Evolutionary conservation across 2,329 filamentous ascomycete species (phyloP).

Genomic region (Phyllosticta capitalensis): DNA sequence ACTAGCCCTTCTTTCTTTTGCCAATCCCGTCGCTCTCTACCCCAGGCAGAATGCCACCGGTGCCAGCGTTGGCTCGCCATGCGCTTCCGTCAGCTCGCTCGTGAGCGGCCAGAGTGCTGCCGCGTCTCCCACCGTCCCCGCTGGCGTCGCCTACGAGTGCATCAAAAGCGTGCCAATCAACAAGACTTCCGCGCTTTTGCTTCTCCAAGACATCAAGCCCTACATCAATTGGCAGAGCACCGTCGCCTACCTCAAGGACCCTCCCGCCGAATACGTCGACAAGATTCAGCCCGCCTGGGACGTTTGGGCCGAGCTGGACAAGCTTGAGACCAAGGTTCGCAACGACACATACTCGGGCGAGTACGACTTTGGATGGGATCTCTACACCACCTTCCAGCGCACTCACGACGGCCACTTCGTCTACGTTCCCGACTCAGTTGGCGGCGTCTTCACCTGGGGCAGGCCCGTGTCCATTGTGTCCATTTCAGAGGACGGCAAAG

Average conservation of each 20-base stretch:
- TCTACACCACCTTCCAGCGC: constrained; percentile 42
- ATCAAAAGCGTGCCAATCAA: constrained; percentile 38
- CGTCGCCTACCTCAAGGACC: constrained; percentile 35
- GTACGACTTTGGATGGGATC: constrained; percentile 35
- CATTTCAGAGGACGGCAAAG: constrained; percentile 47
- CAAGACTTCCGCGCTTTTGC: constrained; percentile 28
- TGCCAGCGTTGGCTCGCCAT: background rate
- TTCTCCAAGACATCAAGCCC: constrained; percentile 35
- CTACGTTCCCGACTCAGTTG: constrained; percentile 45
- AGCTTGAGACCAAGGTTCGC: constrained; percentile 31
- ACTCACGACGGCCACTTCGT: constrained; percentile 58
- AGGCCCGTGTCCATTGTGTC: constrained; percentile 47
- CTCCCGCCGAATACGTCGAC: constrained; percentile 36
- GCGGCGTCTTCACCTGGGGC: constrained; percentile 42
- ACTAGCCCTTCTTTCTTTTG: constrained; percentile 1
- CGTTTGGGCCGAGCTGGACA: constrained; percentile 29
- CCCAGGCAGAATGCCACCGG: constrained; percentile 1
- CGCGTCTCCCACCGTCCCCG: constrained; percentile 31
- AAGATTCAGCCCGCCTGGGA: constrained; percentile 37
- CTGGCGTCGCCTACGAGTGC: constrained; percentile 37
- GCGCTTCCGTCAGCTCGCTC: constrained; percentile 8
- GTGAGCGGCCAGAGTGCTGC: background rate
- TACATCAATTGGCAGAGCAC: constrained; percentile 40
- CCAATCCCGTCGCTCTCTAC: constrained; percentile 2
- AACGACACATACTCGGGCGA: constrained; percentile 30